A percentile compares a stretch with the other conserved stretches of the same genome.
Evolutionary conservation across 2,329 filamentous ascomycete species (phyloP).

Genomic region (Aspergillus aculeatus): DNA sequence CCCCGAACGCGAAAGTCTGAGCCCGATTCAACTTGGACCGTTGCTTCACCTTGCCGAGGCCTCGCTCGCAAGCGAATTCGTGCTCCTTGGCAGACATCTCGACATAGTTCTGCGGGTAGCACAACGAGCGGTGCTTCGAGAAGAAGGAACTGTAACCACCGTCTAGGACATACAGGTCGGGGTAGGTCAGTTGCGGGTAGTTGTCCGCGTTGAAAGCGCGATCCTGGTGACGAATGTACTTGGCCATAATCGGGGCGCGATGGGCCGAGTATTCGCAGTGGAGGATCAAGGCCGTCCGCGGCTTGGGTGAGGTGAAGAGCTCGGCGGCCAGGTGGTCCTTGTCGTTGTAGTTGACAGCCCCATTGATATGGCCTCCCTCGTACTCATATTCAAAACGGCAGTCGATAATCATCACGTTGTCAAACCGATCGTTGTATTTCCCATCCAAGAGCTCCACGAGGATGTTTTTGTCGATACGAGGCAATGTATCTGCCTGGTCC

Average conservation of each 20-base stretch:
- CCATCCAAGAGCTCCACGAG: constrained; percentile 86
- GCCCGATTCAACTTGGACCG: constrained; percentile 81
- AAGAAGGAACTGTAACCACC: constrained; percentile 97
- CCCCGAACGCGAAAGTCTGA: constrained; percentile 92
- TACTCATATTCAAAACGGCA: constrained; percentile 99
- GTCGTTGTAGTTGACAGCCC: constrained; percentile 94
- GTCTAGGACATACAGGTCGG: constrained; percentile 94
- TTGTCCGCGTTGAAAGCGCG: constrained; percentile 78
- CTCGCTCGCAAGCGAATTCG: constrained; percentile 87
- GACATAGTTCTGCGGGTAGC: constrained; percentile 92
- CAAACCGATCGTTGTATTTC: constrained; percentile 71
- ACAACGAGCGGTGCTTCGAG: constrained; percentile 70
- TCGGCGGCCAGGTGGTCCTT: constrained; percentile 80
- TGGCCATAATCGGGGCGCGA: constrained; percentile 92
- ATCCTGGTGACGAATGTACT: constrained; percentile 86
- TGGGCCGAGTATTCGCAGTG: constrained; percentile 99
- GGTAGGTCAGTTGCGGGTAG: constrained; percentile 89
- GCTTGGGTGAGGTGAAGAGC: constrained; percentile 69
- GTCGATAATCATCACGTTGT: constrained; percentile 84
- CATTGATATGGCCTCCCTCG: constrained; percentile 90
- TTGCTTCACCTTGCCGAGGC: constrained; percentile 89
- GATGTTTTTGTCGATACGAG: constrained; percentile 78
- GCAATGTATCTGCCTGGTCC: constrained; percentile 79
- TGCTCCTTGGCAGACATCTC: constrained; percentile 95
- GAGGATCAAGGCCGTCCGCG: constrained; percentile 80